phyloP scores from a whole-genome alignment of 176 grass and related monocot genomes.

The Bromus sterilis region DNA sequence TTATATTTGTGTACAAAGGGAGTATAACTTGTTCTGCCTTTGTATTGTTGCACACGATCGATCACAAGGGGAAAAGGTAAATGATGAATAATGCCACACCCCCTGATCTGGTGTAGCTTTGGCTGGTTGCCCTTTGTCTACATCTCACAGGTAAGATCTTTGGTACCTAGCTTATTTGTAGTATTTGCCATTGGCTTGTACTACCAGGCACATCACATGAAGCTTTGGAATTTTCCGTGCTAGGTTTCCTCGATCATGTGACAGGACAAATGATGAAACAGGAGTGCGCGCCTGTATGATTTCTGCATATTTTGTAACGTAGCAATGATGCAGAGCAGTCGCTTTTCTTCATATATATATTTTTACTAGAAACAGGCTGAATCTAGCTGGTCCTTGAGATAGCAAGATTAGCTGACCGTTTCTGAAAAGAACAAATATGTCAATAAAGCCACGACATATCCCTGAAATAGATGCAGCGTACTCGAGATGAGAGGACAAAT shows the following conservation, averaged over 20 bases:
- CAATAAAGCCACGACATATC: neutral
- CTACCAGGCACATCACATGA: constrained; percentile 16
- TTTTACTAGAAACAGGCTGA: constrained; percentile 1
- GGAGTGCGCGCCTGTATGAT: neutral
- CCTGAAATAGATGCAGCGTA: constrained; percentile 5
- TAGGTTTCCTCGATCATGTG: constrained; percentile 13
- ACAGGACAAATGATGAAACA: constrained; percentile 23
- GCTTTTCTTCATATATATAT: neutral
- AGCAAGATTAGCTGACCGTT: neutral
- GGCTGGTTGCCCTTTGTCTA: neutral
- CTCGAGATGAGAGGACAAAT: constrained; percentile 25
- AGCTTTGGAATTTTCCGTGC: constrained; percentile 10
- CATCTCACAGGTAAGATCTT: neutral
- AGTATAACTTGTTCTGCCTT: neutral
- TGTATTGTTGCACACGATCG: neutral
- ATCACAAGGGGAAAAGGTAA: neutral
- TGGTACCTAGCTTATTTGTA: neutral
- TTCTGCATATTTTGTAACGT: constrained; percentile 10
- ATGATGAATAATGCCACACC: neutral
- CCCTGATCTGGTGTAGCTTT: neutral
- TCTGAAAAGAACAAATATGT: constrained; percentile 19
- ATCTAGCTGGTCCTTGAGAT: constrained; percentile 15
- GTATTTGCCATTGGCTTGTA: neutral
- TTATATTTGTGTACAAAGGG: too few relatives aligned
- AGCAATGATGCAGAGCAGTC: neutral